phyloP scores from a whole-genome alignment of 1,139 yeast species.

The Candida glucosophila region DNA sequence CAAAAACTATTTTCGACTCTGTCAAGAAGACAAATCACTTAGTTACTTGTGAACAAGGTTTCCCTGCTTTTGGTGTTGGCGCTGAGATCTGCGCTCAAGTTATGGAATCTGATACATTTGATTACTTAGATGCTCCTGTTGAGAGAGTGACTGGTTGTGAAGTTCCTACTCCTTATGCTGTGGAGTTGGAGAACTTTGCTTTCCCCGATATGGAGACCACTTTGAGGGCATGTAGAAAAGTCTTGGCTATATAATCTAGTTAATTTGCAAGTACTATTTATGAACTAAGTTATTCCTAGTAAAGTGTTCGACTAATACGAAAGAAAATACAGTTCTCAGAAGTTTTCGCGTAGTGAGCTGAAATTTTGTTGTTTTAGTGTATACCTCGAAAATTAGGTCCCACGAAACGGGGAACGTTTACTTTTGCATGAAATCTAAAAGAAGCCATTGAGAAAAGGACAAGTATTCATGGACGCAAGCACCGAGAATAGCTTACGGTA shows the following conservation, averaged over 20 bases:
- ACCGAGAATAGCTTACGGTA: neutral
- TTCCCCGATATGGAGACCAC: constrained; percentile 95
- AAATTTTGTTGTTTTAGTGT: too few species aligned
- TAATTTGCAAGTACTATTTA: too few species aligned
- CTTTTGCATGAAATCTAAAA: too few species aligned
- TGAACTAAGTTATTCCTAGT: too few species aligned
- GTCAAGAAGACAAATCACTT: constrained; percentile 96
- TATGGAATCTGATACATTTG: constrained; percentile 98
- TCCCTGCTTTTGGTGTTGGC: constrained; percentile 98
- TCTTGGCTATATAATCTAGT: constrained; percentile 62
- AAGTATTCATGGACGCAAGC: neutral
- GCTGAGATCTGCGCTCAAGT: constrained; percentile 96
- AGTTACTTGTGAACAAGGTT: constrained; percentile 93
- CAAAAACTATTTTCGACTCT: constrained; percentile 74
- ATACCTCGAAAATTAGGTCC: too few species aligned
- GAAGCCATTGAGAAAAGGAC: too few species aligned
- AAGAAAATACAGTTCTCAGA: too few species aligned
- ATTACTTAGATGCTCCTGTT: constrained; percentile 97
- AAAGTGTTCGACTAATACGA: too few species aligned
- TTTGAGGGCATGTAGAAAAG: constrained; percentile 86
- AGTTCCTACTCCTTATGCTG: constrained; percentile 98
- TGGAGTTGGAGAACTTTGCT: constrained; percentile 94
- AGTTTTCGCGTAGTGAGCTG: too few species aligned
- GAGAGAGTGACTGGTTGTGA: constrained; percentile 99
- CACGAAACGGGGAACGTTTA: too few species aligned